Conservation (phyloP, 2,329 filamentous ascomycete species). For the Cladosporium sp. region DNA sequence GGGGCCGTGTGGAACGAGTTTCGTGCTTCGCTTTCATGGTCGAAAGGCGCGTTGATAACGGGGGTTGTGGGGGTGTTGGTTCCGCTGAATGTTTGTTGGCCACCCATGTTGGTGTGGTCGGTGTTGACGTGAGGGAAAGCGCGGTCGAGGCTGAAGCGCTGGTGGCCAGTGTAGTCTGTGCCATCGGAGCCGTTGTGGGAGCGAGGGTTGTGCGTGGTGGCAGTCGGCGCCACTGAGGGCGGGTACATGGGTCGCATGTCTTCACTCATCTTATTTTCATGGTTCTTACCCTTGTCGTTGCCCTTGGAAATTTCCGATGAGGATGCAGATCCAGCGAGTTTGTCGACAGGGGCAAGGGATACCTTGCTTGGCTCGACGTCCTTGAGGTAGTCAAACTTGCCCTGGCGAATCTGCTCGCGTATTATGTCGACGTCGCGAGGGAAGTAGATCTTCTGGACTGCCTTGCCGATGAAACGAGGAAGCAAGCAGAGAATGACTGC, state of each 20-base stretch:
- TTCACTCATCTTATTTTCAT: slow-evolving; percentile 68
- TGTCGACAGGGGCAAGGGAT: slow-evolving; percentile 48
- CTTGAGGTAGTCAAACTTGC: slow-evolving; percentile 76
- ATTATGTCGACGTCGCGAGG: slow-evolving; percentile 93
- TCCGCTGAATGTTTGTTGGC: background rate
- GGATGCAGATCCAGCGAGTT: slow-evolving; percentile 54
- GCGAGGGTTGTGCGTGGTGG: slow-evolving; percentile 74
- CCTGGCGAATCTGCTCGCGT: slow-evolving; percentile 83
- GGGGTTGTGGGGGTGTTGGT: slow-evolving; percentile 28
- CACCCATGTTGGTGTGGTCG: slow-evolving; percentile 3
- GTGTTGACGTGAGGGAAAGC: slow-evolving; percentile 42
- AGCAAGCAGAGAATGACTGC: slow-evolving; percentile 81
- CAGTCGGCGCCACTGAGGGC: slow-evolving; percentile 78
- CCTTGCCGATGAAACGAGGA: slow-evolving; percentile 84
- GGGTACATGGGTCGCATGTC: slow-evolving; percentile 92
- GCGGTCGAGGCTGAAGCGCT: slow-evolving; percentile 42
- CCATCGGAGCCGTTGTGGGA: slow-evolving; percentile 93
- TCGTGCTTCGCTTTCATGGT: slow-evolving; percentile 25
- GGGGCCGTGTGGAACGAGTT: slow-evolving; percentile 38
- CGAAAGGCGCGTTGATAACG: slow-evolving; percentile 26
- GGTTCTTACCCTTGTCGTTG: slow-evolving; percentile 44
- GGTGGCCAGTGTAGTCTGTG: slow-evolving; percentile 75
- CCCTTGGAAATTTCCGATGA: slow-evolving; percentile 59
- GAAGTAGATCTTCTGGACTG: slow-evolving; percentile 89
- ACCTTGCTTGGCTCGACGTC: slow-evolving; percentile 49